A percentile compares a stretch with the other conserved stretches of the same genome.
phyloP scores from a whole-genome alignment of 2,329 filamentous ascomycete genomes.

The Zymoseptoria passerinii region DNA sequence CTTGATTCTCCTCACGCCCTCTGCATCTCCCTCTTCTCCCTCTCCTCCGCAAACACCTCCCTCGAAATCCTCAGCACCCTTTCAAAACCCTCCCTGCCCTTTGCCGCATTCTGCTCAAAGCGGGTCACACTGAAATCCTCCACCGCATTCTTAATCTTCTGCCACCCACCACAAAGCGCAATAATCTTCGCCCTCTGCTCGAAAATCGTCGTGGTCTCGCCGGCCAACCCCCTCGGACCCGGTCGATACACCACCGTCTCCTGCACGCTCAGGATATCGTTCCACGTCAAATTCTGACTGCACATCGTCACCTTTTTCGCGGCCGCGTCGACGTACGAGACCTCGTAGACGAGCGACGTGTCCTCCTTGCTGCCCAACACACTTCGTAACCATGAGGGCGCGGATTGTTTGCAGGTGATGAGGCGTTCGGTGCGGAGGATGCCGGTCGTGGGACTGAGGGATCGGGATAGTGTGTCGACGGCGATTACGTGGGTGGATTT shows the following conservation, averaged over 20 bases:
- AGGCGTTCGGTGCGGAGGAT: conserved; percentile 65
- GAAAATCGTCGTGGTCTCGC: conserved; percentile 62
- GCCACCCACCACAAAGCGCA: conserved; percentile 91
- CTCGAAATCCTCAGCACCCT: conserved; percentile 87
- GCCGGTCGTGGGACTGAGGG: conserved; percentile 54
- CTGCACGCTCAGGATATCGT: conserved; percentile 80
- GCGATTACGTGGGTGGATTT: conserved; percentile 94
- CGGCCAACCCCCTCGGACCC: conserved; percentile 14
- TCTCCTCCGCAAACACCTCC: conserved; percentile 83
- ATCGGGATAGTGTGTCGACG: conserved; percentile 81
- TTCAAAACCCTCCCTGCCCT: conserved; percentile 91
- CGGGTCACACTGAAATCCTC: conserved; percentile 83
- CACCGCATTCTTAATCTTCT: conserved; percentile 91
- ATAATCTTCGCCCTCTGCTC: conserved; percentile 87
- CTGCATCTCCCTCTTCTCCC: conserved; percentile 45
- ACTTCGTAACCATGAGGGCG: conserved; percentile 71
- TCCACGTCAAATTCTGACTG: conserved; percentile 88
- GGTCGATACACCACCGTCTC: conserved; percentile 62
- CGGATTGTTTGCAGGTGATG: conserved; percentile 55
- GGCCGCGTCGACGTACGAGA: conserved; percentile 81
- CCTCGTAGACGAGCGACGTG: conserved; percentile 85
- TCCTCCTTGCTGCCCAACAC: conserved; percentile 66
- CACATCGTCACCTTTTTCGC: conserved; percentile 91
- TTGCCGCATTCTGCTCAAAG: conserved; percentile 84
- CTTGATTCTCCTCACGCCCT: conserved; percentile 1